Evolutionary conservation across 169 alveolate species (phyloP), one percentile per base, ranked within the genome.

Genomic region (Cryptosporidium sp.): DNA sequence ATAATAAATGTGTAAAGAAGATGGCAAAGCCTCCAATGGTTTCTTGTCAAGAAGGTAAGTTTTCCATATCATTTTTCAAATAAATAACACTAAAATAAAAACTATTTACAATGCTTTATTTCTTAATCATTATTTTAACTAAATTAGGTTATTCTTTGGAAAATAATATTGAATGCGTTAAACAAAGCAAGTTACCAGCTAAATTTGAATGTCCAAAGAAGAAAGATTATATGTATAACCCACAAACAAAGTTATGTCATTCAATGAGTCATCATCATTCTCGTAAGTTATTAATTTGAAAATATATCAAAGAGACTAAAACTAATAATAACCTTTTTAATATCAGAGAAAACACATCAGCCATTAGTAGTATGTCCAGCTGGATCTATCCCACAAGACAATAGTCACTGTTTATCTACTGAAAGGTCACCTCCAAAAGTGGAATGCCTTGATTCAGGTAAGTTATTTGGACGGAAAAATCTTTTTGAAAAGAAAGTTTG

Each of bases 251-350:
- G 29, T 37, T 80, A 26, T 80, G 89, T n/a, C 89, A 80, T 62
- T 65, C 75, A 23, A 80, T 31, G 68, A 80, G 89, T 60, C 73
- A 80, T 62, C 89, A 80, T 62, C 89, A 80, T 80, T 65, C 75
- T 8, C 89, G 89, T 80, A 80, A 80, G 89, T 80, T 33, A n/a
- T 44, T 8, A 3, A 4, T 2, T 14, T n/a, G 8, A 33, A 21
- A 33, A n/a, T 3, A 3, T 2, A 37, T 60, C 31, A 14, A 18
- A 1, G 18, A n/a, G 7, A 26, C 29, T 18, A n/a, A 3, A 29
- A 48, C 3, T 37, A 31, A n/a, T 21, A 73, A 73, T 26, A 58
- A 58, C 9, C 1, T 16, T 31, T 1, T 6, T 3, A 51, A 14
- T 16, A 14, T 5, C 39, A 62, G 89, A 80, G 56, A 80, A 80